Percentiles rank a stretch among this genome's conserved stretches.
phyloP scores from a whole-genome alignment of 768 basidiomycete species.

The Leccinum ochraceum region DNA sequence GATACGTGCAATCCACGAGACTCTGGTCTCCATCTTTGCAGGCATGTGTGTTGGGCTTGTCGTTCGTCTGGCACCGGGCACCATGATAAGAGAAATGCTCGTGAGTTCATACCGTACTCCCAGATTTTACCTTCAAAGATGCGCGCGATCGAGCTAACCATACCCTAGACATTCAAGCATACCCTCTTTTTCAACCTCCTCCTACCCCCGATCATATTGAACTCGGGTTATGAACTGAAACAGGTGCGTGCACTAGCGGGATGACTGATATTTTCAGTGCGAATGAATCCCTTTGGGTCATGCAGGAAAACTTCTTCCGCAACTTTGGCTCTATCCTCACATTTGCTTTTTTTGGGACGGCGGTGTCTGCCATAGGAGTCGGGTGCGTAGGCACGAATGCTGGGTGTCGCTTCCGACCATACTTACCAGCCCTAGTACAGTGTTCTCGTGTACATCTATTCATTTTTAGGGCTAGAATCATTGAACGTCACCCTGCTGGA shows the following conservation, averaged over 20 bases:
- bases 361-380: slow-evolving; percentile 93
- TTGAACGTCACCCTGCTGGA: slow-evolving; percentile 85
- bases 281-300: neutral
- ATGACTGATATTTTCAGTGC: neutral
- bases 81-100: slow-evolving; percentile 96
- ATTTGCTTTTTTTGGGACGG: slow-evolving; percentile 93
- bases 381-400: slow-evolving; percentile 59
- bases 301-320: slow-evolving; percentile 95
- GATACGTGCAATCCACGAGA: slow-evolving; percentile 95
- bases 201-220: slow-evolving; percentile 97
- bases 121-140: neutral
- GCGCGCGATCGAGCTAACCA: slow-evolving; percentile 10
- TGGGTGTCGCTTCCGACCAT: slow-evolving; percentile 3
- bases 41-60: slow-evolving; percentile 96
- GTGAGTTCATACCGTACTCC: slow-evolving; percentile 50
- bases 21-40: slow-evolving; percentile 90
- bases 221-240: slow-evolving; percentile 96
- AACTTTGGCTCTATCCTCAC: slow-evolving; percentile 96
- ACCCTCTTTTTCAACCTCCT: slow-evolving; percentile 97
- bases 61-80: slow-evolving; percentile 87
- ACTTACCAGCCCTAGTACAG: slow-evolving; percentile 62
- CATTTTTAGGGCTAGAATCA: slow-evolving; percentile 88
- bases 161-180: slow-evolving; percentile 84
- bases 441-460: slow-evolving; percentile 92
- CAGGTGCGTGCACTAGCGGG: slow-evolving; percentile 55